Base-by-base conservation (phyloP, 2,329 filamentous ascomycete genomes). In the Coniosporium tulheliwenetii region DNA sequence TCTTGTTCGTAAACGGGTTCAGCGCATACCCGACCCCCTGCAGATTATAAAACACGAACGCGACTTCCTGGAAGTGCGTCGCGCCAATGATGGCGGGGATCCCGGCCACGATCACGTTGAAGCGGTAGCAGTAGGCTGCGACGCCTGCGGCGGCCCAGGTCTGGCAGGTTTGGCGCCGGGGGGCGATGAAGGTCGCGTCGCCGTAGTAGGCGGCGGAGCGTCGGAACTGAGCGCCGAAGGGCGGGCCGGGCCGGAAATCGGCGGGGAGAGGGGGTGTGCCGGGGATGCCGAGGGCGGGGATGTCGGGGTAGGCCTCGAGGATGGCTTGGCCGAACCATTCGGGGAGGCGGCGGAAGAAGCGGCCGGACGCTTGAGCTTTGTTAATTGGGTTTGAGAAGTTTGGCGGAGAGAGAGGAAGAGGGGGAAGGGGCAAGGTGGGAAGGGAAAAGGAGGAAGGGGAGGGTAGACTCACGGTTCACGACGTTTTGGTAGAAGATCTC, bases 71-170 rank as follows among this genome's bases (percentile, higher is more conserved):
- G 52, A 77, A 77, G 52, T 78, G 75, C 0, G 66, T 65, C 0
- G 65, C 67, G 0, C 68, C 69, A 1, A 57, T 51, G 1, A 58
- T 54, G 9, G 59, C 56, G 0, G 61, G 54, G 1, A 66, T 47
- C 8, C 70, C 67, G 3, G 64, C 61, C 0, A 66, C 57, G 12
- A 67, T 56, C 8, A 72, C 71, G 50, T 79, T 74, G 63, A 79
- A 80, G 37, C 71, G 67, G 58, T 77, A 80, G 49, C 68, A 71
- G 60, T 75, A 79, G 8, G 71, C 71, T 5, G 68, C 60, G 2
- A 72, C 49, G 10, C 60, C 58, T 29, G 61, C 55, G 8, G 58
- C 57, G 10, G 70, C 60, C 67, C 70, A 76, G 1, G 62, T 59
- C 47, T 72, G 59, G 45, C 66, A 70, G 5, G 70, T 67, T 15